phyloP scores from a whole-genome alignment of 2,329 filamentous ascomycete species.

The Claviceps digitariae region DNA sequence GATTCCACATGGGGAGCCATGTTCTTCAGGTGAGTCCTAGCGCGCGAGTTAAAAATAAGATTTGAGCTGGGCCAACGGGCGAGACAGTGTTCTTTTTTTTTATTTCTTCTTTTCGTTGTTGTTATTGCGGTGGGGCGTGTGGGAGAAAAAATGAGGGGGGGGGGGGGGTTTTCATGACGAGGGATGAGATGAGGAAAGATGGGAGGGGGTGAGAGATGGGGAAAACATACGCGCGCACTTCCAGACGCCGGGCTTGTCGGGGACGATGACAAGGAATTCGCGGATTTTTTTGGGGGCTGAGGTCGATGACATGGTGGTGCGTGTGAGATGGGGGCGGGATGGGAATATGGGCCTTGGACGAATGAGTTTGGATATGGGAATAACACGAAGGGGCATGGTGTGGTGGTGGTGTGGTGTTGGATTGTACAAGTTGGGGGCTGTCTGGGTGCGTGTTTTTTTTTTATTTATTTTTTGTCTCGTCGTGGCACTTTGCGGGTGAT shows the following conservation, averaged over 20 bases:
- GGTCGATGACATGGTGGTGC: constrained; percentile 19
- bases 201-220: not conserved
- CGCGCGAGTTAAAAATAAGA: not conserved
- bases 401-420: not conserved
- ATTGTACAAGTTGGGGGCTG: not conserved
- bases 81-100: too few species aligned
- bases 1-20: constrained; percentile 37
- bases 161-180: too few species aligned
- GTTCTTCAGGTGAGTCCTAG: constrained; percentile 39
- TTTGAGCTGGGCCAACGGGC: too few species aligned
- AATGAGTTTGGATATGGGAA: not conserved
- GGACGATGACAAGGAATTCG: constrained; percentile 58
- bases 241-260: constrained; percentile 50
- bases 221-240: constrained; percentile 39
- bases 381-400: constrained; percentile 8
- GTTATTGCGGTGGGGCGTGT: too few species aligned
- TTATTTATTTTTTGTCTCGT: too few species aligned
- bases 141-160: too few species aligned
- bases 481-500: not conserved
- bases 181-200: not conserved
- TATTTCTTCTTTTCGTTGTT: too few species aligned
- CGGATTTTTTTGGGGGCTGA: constrained; percentile 26
- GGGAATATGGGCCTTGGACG: constrained; percentile 2
- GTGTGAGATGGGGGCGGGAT: constrained; percentile 3
- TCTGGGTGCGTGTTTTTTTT: too few species aligned